Conservation (phyloP, 495 filamentous ascomycete genomes). For the Cercophora samala region DNA sequence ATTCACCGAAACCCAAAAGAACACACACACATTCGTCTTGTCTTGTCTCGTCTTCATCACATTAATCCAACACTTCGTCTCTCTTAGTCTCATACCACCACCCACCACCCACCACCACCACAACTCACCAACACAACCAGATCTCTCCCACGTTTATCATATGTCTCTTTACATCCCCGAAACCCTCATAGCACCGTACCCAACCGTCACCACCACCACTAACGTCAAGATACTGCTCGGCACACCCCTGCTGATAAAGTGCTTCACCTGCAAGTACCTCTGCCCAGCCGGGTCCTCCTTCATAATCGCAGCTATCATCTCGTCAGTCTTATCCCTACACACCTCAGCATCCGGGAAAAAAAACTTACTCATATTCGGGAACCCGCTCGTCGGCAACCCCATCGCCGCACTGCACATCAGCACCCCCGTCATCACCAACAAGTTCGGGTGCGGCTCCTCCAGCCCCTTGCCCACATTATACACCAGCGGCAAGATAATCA, state of each 20-base stretch:
- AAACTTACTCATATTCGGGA: slow-evolving; percentile 97
- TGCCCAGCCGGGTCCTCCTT: slow-evolving; percentile 93
- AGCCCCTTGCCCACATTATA: slow-evolving; percentile 77
- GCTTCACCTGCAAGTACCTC: slow-evolving; percentile 84
- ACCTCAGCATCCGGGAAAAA: slow-evolving; percentile 9
- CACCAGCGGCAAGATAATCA: slow-evolving; percentile 92
- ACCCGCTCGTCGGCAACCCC: slow-evolving; percentile 91
- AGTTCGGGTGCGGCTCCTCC: slow-evolving; percentile 85
- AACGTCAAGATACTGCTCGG: slow-evolving; percentile 80
- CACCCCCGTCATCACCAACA: slow-evolving; percentile 80
- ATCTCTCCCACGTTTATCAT: not conserved
- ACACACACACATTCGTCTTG: not conserved
- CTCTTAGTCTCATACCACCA: not conserved
- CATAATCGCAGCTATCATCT: slow-evolving; percentile 86
- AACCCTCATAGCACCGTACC: slow-evolving; percentile 83
- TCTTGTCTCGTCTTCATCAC: not conserved
- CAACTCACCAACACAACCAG: too few relatives aligned
- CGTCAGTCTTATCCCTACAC: slow-evolving; percentile 9
- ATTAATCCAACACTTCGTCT: not conserved
- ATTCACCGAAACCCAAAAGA: not conserved
- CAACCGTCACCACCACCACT: slow-evolving; percentile 75
- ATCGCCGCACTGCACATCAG: slow-evolving; percentile 70
- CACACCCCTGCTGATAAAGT: slow-evolving; percentile 89
- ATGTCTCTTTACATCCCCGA: slow-evolving; percentile 58
- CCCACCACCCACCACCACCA: not conserved